Conservation (phyloP, 2,329 filamentous ascomycete species). For the Cercospora nicotianae region DNA sequence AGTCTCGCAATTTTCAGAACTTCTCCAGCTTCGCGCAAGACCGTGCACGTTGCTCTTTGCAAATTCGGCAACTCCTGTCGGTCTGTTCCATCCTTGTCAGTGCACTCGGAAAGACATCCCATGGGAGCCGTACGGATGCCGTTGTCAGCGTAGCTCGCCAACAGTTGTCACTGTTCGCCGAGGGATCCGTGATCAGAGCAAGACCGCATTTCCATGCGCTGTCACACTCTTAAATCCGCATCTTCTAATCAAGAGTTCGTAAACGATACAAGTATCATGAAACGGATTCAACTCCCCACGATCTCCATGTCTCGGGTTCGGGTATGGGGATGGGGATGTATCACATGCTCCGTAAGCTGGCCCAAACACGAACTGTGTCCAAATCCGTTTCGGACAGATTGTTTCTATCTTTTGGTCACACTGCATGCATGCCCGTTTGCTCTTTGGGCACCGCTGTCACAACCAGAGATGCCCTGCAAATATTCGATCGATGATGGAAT, state of each 20-base stretch:
- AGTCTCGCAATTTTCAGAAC: background rate
- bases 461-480: constrained; percentile 1
- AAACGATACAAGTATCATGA: background rate
- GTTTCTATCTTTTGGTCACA: background rate
- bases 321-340: background rate
- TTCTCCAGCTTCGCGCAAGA: background rate
- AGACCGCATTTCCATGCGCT: background rate
- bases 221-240: background rate
- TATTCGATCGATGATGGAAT: constrained; percentile 17
- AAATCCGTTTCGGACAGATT: background rate
- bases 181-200: background rate
- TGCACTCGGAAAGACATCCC: background rate
- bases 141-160: background rate
- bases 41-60: background rate
- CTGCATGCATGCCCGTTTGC: background rate
- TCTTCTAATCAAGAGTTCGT: background rate
- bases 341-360: background rate
- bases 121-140: background rate
- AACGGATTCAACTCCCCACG: background rate
- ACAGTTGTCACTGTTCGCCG: background rate
- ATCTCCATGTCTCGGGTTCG: background rate
- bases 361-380: background rate
- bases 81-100: background rate
- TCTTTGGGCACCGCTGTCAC: background rate
- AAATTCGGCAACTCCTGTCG: background rate